phyloP scores from a whole-genome alignment of 495 filamentous ascomycete genomes.

The Neurospora sp. region DNA sequence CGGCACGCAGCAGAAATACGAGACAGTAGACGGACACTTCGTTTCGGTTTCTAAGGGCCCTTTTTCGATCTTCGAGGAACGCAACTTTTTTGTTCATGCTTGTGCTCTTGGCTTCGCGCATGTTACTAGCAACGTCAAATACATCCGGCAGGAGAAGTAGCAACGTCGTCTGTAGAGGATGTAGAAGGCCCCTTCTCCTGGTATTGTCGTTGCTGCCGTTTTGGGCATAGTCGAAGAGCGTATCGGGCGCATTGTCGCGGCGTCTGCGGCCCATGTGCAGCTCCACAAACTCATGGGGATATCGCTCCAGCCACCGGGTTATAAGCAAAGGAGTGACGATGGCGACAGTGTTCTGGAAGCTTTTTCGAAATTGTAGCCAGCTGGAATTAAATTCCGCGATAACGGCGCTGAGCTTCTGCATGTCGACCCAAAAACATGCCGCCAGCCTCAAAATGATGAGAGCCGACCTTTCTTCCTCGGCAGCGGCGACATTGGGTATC shows the following conservation, averaged over 20 bases:
- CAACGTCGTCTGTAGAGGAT: slow-evolving; percentile 50
- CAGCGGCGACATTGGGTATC: slow-evolving; percentile 28
- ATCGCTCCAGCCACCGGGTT: slow-evolving; percentile 51
- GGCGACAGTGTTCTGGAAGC: slow-evolving; percentile 51
- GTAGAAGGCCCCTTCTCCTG: slow-evolving; percentile 42
- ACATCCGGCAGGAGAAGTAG: slow-evolving; percentile 53
- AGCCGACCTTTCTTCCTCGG: slow-evolving; percentile 42
- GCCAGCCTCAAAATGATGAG: slow-evolving; percentile 43
- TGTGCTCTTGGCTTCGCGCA: slow-evolving; percentile 47
- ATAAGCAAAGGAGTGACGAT: slow-evolving; percentile 48
- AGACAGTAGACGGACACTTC: slow-evolving; percentile 54
- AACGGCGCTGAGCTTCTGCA: slow-evolving; percentile 45
- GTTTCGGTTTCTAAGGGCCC: slow-evolving; percentile 44
- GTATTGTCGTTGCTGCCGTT: slow-evolving; percentile 41
- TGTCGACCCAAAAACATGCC: slow-evolving; percentile 50
- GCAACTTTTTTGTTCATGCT: slow-evolving; percentile 51
- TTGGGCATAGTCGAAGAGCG: slow-evolving; percentile 53
- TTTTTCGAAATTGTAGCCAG: slow-evolving; percentile 51
- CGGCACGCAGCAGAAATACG: slow-evolving; percentile 46
- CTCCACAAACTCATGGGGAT: slow-evolving; percentile 50
- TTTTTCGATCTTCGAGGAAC: slow-evolving; percentile 50
- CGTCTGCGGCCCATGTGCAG: slow-evolving; percentile 46
- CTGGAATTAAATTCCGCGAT: slow-evolving; percentile 54
- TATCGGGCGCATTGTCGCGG: slow-evolving; percentile 51
- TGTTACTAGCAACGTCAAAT: slow-evolving; percentile 52